Conservation (phyloP, 495 filamentous ascomycete species). For the Apodospora peruviana region DNA sequence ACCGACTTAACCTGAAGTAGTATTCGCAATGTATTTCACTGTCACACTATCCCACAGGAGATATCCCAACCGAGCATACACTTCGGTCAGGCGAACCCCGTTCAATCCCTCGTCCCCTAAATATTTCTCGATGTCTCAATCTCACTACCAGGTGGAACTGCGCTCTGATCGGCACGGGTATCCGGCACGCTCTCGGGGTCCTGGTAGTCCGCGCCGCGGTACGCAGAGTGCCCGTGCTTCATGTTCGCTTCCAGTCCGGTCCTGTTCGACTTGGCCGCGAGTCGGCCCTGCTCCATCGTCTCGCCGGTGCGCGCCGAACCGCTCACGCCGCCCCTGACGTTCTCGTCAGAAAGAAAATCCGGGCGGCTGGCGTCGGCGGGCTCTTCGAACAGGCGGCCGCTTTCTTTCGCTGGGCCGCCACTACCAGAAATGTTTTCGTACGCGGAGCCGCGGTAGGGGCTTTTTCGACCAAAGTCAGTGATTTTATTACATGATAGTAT, state of each 20-base stretch:
- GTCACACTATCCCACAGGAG: too few species aligned
- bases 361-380: not conserved
- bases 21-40: too few species aligned
- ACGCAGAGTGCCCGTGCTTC: not conserved
- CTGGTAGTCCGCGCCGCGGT: not conserved
- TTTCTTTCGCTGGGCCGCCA: not conserved
- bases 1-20: too few species aligned
- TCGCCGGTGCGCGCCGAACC: not conserved
- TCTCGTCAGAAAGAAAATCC: not conserved
- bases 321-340: not conserved
- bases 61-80: too few species aligned
- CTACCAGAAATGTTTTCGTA: not conserved
- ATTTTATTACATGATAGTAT: not conserved
- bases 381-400: not conserved
- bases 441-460: not conserved
- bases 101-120: too few species aligned
- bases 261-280: not conserved
- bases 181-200: not conserved
- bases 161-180: not conserved
- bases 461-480: not conserved
- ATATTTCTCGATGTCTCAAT: not conserved
- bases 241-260: not conserved
- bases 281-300: not conserved
- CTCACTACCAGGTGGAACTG: conserved; percentile 4
- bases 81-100: too few species aligned